phyloP scores from a whole-genome alignment of 2,329 filamentous ascomycete species.

The Sporothrix phasma region DNA sequence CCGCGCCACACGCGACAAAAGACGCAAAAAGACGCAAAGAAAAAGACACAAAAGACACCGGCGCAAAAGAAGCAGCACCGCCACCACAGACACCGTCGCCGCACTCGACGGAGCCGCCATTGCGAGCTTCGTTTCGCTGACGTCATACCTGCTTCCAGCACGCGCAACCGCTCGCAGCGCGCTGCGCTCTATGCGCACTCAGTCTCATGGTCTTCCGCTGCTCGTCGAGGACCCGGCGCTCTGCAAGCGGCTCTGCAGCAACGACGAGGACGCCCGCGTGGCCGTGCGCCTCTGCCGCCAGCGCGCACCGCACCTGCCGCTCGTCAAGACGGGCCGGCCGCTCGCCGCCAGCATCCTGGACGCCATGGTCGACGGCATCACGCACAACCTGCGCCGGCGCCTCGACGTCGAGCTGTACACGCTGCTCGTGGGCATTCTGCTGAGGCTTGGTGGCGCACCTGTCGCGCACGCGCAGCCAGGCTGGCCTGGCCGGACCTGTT shows the following conservation, averaged over 20 bases:
- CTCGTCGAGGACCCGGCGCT: conserved; percentile 76
- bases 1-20: conserved; percentile 19
- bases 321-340: conserved; percentile 61
- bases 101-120: conserved; percentile 53
- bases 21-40: background rate
- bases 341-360: conserved; percentile 72
- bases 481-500: conserved; percentile 88
- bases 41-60: background rate
- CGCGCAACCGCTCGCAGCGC: conserved; percentile 70
- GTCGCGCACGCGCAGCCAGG: conserved; percentile 68
- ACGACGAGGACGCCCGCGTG: conserved; percentile 35
- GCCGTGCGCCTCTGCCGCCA: conserved; percentile 80
- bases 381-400: conserved; percentile 80
- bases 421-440: conserved; percentile 68
- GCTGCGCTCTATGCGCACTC: conserved; percentile 74
- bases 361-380: conserved; percentile 80
- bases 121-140: conserved; percentile 72
- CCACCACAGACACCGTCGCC: background rate
- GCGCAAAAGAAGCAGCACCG: too few species aligned
- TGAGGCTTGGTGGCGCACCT: conserved; percentile 78
- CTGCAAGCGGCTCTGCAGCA: conserved; percentile 65
- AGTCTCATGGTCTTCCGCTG: conserved; percentile 74
- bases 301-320: conserved; percentile 71
- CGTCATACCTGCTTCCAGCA: conserved; percentile 91
- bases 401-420: conserved; percentile 80